Conservation (phyloP, 2,329 filamentous ascomycete species). For the Monilinia polystroma region DNA sequence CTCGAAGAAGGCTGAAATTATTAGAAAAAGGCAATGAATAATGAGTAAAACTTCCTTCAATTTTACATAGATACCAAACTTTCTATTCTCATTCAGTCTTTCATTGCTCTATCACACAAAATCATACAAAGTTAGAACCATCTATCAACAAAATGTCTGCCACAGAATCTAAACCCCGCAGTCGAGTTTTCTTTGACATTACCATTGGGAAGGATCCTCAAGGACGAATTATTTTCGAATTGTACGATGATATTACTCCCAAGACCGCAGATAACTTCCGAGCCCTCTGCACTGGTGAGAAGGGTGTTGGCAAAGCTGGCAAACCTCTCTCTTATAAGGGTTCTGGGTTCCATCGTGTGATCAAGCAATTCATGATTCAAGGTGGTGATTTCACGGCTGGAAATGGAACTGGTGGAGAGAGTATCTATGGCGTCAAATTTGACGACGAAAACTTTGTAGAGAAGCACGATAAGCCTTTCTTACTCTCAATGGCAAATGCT, state of each 20-base stretch:
- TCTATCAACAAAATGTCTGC: slow-evolving; percentile 43
- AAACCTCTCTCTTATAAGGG: slow-evolving; percentile 92
- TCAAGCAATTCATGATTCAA: slow-evolving; percentile 99
- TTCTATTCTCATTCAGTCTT: not conserved
- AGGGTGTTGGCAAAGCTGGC: slow-evolving; percentile 76
- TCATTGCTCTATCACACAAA: not conserved
- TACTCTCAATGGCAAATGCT: slow-evolving; percentile 97
- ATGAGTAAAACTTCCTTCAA: not conserved
- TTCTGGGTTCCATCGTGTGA: slow-evolving; percentile 90
- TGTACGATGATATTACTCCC: slow-evolving; percentile 75
- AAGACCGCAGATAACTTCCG: slow-evolving; percentile 98
- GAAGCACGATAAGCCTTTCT: slow-evolving; percentile 90
- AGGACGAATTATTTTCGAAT: slow-evolving; percentile 83
- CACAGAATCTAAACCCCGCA: slow-evolving; percentile 40
- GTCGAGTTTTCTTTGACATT: slow-evolving; percentile 92
- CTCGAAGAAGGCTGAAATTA: slow-evolving; percentile 19
- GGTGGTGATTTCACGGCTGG: slow-evolving; percentile 95
- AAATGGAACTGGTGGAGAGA: slow-evolving; percentile 94
- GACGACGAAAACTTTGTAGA: slow-evolving; percentile 92
- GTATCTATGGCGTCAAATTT: slow-evolving; percentile 96
- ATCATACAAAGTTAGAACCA: slow-evolving; percentile 25
- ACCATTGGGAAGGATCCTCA: slow-evolving; percentile 70
- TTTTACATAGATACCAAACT: not conserved
- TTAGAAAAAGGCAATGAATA: slow-evolving; percentile 5
- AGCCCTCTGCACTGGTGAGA: slow-evolving; percentile 90